These are phyloP conservation scores for Medicago arabica DNA, from an alignment of 306 rosid genomes.

Conservation along the genomic window DNA sequence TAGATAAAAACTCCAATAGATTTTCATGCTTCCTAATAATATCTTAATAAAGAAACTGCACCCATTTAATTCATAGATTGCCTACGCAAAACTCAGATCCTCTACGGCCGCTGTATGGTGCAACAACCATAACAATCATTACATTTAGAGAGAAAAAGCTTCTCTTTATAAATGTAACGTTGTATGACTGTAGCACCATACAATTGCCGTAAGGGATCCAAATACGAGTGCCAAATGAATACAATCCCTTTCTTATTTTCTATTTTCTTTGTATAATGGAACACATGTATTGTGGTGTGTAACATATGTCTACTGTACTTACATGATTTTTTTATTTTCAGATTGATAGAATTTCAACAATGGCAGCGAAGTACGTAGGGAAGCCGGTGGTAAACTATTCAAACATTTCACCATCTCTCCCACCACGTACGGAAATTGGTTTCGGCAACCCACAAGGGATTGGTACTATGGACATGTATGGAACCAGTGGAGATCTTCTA, in stretches of 20 bases:
- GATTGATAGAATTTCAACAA: constrained; percentile 92
- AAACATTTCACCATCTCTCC: constrained; percentile 65
- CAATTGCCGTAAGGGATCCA: not conserved
- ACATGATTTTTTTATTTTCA: constrained; percentile 26
- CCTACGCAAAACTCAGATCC: too few species aligned
- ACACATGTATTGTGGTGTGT: not conserved
- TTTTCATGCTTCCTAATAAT: too few species aligned
- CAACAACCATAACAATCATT: not conserved
- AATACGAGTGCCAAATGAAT: not conserved
- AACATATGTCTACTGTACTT: not conserved
- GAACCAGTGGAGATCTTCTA: constrained; percentile 71
- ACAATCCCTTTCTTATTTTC: not conserved
- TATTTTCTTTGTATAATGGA: not conserved
- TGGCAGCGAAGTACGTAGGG: constrained; percentile 95
- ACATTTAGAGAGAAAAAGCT: not conserved
- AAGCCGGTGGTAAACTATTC: constrained; percentile 89
- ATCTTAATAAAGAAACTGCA: too few species aligned
- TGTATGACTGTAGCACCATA: not conserved
- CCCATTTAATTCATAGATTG: too few species aligned
- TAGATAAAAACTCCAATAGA: too few species aligned
- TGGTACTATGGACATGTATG: constrained; percentile 62
- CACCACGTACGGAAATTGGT: constrained; percentile 74
- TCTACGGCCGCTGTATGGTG: not conserved
- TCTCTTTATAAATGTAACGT: not conserved
- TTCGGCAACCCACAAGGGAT: constrained; percentile 64